Conservation (phyloP, 352 stramenopile species). For the Phytopythium delawarense region DNA sequence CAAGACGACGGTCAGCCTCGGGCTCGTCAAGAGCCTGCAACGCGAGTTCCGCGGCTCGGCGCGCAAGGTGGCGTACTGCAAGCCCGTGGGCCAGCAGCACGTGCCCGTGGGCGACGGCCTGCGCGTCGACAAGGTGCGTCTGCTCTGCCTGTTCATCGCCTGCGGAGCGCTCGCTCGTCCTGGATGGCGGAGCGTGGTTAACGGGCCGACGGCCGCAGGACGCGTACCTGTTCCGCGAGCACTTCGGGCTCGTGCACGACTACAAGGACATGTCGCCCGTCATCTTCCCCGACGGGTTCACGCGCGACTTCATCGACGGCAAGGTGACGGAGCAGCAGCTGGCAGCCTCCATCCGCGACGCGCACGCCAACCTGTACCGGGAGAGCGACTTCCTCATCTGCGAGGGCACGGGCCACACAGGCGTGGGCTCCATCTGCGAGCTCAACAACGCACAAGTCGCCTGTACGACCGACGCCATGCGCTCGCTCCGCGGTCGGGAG, state of each 20-base stretch:
- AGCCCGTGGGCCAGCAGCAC: conserved; percentile 95
- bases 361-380: conserved; percentile 76
- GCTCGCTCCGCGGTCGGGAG: too few relatives aligned
- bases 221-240: conserved; percentile 94
- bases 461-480: conserved; percentile 28
- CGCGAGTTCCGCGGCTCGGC: conserved; percentile 76
- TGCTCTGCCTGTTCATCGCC: too few relatives aligned
- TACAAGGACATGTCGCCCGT: conserved; percentile 98
- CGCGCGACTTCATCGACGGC: conserved; percentile 95
- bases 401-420: conserved; percentile 93
- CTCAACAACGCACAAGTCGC: conserved; percentile 90
- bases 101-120: conserved; percentile 77
- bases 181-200: not conserved
- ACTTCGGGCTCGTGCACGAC: conserved; percentile 94
- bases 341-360: conserved; percentile 68
- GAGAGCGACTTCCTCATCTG: conserved; percentile 92
- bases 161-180: not conserved
- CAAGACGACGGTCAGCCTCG: conserved; percentile 96
- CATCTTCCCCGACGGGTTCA: conserved; percentile 96
- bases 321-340: conserved; percentile 88
- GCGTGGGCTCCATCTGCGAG: conserved; percentile 89
- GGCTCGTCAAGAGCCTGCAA: conserved; percentile 92
- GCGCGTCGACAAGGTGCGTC: conserved; percentile 78
- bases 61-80: conserved; percentile 90
- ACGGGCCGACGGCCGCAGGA: conserved; percentile 39